These are phyloP conservation scores for Ogataea wickerhamii DNA, from an alignment of 805 yeast species.

Conservation along the genomic window DNA sequence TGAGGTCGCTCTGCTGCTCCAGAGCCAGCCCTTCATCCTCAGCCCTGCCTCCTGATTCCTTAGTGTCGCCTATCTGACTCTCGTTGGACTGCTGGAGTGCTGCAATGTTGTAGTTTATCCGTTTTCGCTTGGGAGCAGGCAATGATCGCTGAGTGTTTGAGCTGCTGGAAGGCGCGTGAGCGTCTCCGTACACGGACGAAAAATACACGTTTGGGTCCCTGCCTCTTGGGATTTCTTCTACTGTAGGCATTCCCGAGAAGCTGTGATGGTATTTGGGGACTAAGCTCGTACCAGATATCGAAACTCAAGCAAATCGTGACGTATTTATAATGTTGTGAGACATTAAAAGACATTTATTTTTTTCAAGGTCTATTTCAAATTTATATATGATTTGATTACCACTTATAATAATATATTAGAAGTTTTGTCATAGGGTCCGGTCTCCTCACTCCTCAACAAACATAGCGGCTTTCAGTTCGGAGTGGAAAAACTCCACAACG, in stretches of 20 bases:
- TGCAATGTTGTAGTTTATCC: conserved; percentile 34
- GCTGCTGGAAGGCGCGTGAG: conserved; percentile 6
- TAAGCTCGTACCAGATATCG: too few relatives aligned
- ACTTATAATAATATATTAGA: too few relatives aligned
- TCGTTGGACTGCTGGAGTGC: conserved; percentile 28
- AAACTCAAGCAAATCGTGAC: too few relatives aligned
- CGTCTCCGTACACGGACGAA: conserved; percentile 27
- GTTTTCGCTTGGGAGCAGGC: conserved; percentile 24
- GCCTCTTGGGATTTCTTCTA: conserved; percentile 30
- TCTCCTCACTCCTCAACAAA: conserved; percentile 1
- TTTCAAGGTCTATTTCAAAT: too few relatives aligned
- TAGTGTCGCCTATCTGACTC: conserved; percentile 21
- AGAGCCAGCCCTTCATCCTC: conserved; percentile 29
- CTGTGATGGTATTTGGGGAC: too few relatives aligned
- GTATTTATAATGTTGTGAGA: too few relatives aligned
- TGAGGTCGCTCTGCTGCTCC: conserved; percentile 29
- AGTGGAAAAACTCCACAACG: conserved; percentile 20
- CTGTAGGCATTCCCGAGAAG: conserved; percentile 27
- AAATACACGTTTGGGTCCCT: conserved; percentile 21
- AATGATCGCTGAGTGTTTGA: conserved; percentile 5
- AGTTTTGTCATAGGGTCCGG: too few relatives aligned
- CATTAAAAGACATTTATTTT: too few relatives aligned
- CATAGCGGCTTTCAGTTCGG: conserved; percentile 9
- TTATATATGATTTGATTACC: too few relatives aligned
- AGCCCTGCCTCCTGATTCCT: conserved; percentile 27